A percentile compares a stretch with the other conserved stretches of the same genome.
These are phyloP conservation scores for Wickerhamomyces sp. DNA, from an alignment of 1,139 yeast species.

Conservation along the genomic window DNA sequence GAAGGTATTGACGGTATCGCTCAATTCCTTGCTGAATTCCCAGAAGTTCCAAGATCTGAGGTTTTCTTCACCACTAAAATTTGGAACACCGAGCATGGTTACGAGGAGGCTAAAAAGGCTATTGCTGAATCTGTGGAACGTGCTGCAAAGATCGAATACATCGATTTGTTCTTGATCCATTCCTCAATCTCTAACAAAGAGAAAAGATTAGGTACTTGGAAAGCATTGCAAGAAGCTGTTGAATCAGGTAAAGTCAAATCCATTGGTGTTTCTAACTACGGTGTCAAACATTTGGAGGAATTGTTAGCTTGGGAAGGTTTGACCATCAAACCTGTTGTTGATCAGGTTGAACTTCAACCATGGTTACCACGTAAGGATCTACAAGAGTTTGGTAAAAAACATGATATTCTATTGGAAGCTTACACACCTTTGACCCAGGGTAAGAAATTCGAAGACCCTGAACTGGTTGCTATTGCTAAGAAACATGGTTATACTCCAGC, in stretches of 20 bases:
- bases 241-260: slow-evolving; percentile 29
- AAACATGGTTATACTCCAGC: slow-evolving; percentile 36
- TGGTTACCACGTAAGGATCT: slow-evolving; percentile 39
- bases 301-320: slow-evolving; percentile 31
- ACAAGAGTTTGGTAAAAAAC: slow-evolving; percentile 35
- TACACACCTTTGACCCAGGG: slow-evolving; percentile 52
- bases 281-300: slow-evolving; percentile 35
- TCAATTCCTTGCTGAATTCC: slow-evolving; percentile 12
- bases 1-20: slow-evolving; percentile 17
- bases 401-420: slow-evolving; percentile 45
- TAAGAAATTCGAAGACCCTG: slow-evolving; percentile 43
- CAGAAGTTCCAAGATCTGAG: slow-evolving; percentile 15
- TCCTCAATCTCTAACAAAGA: slow-evolving; percentile 33
- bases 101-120: slow-evolving; percentile 48
- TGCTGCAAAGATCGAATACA: slow-evolving; percentile 40
- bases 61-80: slow-evolving; percentile 19
- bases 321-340: slow-evolving; percentile 39
- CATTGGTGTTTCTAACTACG: slow-evolving; percentile 43
- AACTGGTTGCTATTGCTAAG: slow-evolving; percentile 33
- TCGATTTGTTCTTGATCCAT: slow-evolving; percentile 39
- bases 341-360: slow-evolving; percentile 51
- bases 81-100: slow-evolving; percentile 21
- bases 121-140: slow-evolving; percentile 43
- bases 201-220: slow-evolving; percentile 37
- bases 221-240: slow-evolving; percentile 38